Conservation (phyloP, 2,329 filamentous ascomycete species). For the Claviceps maximensis region DNA sequence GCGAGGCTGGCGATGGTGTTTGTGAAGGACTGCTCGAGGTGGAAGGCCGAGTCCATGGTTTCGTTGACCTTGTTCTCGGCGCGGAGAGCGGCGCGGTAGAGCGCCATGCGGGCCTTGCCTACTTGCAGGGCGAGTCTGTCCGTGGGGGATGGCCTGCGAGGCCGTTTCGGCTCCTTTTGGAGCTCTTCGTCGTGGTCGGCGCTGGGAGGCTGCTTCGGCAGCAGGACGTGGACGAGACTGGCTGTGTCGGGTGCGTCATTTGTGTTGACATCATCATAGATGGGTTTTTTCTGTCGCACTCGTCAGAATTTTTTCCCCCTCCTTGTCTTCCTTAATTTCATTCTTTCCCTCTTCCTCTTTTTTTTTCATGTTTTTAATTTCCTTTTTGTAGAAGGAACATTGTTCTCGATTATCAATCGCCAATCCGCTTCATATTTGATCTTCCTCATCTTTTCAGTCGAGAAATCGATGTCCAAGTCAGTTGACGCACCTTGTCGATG, state of each 20-base stretch:
- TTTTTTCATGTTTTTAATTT: neutral
- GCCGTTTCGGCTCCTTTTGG: constrained; percentile 11
- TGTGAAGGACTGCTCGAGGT: constrained; percentile 82
- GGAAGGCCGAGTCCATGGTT: constrained; percentile 66
- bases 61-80: constrained; percentile 76
- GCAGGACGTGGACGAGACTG: constrained; percentile 13
- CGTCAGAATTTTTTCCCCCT: neutral
- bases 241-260: constrained; percentile 15
- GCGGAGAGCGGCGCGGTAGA: constrained; percentile 60
- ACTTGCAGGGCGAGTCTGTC: constrained; percentile 79
- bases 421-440: too few species aligned
- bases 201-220: constrained; percentile 9
- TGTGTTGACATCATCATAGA: constrained; percentile 60
- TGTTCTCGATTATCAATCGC: too few species aligned
- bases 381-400: too few species aligned
- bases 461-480: too few species aligned
- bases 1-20: constrained; percentile 79
- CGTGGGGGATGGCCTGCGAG: constrained; percentile 60
- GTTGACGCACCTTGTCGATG: constrained; percentile 18
- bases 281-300: constrained; percentile 45
- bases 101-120: constrained; percentile 62
- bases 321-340: neutral
- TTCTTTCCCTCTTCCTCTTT: neutral
- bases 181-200: constrained; percentile 21
- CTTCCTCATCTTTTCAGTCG: too few species aligned